Conservation (phyloP, 2,329 filamentous ascomycete species). For the Hysterium pulicare region DNA sequence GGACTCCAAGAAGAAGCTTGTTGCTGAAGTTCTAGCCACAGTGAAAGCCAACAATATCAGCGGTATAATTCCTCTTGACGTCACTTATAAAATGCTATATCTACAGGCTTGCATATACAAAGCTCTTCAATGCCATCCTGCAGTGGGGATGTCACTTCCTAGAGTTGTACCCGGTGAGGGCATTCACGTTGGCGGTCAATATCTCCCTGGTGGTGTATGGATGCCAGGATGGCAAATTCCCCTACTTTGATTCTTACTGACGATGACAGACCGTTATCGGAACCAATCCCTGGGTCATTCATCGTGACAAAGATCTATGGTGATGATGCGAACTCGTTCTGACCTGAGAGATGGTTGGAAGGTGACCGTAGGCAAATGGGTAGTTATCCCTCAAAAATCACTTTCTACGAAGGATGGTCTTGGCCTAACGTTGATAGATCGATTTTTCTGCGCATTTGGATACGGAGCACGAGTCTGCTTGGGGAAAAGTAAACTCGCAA, state of each 20-base stretch:
- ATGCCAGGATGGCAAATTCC: no score
- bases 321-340: constrained; percentile 32
- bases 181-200: constrained; percentile 30
- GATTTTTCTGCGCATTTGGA: constrained; percentile 37
- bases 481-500: constrained; percentile 15
- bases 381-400: no score
- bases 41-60: not conserved
- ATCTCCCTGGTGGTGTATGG: constrained; percentile 7
- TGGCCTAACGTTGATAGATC: no score
- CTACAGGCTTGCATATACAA: constrained; percentile 46
- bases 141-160: constrained; percentile 40
- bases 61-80: not conserved
- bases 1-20: not conserved
- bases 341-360: constrained; percentile 44
- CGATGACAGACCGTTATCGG: not conserved
- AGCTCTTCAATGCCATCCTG: constrained; percentile 42
- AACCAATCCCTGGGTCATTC: not conserved
- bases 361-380: constrained; percentile 24
- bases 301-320: constrained; percentile 29
- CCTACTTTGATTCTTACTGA: no score
- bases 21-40: not conserved
- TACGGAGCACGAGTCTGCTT: constrained; percentile 26
- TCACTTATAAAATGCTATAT: constrained; percentile 26
- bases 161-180: constrained; percentile 39
- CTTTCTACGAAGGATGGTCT: no score